Base-by-base conservation (phyloP, 2,329 filamentous ascomycete species). In the Bipolaris bicolor region DNA sequence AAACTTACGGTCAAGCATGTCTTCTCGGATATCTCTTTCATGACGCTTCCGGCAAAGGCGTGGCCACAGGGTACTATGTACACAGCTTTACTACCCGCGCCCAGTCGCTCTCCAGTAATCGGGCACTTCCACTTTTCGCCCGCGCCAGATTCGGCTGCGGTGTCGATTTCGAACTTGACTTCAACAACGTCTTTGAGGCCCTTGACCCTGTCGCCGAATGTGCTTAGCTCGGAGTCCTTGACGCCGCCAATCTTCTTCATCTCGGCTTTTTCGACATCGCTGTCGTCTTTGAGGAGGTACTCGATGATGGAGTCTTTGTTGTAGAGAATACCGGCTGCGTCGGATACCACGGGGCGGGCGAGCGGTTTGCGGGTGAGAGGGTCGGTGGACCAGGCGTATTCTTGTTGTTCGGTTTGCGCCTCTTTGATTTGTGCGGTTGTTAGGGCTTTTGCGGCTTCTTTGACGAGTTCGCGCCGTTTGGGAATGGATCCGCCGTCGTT, bases 401-500 rank as follows among this genome's bases (percentile, higher is more conserved):
- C 85, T 72, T 95, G 89, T 40, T 91, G 90, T 77, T 97, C 94
- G 72, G 90, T 87, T 64, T 89, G 89, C 7, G 90, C 89, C 63
- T 95, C 92, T 80, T 98, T 98, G 55, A 97, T 81, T 80, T 98
- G 90, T 45, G 91, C 88, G 26, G 91, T 85, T 33, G 90, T 96
- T 20, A 90, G 90, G 49, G 88, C 85, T 68, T 91, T 90, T 40
- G 93, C 92, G 26, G 93, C 92, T 77, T 94, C 90, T 79, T 96
- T 96, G 76, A 99, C 95, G 44, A 99, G 90, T 78, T 99, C 96
- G 72, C 92, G 90, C 31, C 96, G 91, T 62, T 90, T 98, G 5
- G 95, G 95, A 67, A 99, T 99, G 66, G 91, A 87, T 75, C 95
- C 95, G 67, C 95, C 95, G 76, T 99, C 95, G 80, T 99, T 99